Base-by-base conservation (phyloP, 768 basidiomycete genomes). In the Suillus cothurnatus region DNA sequence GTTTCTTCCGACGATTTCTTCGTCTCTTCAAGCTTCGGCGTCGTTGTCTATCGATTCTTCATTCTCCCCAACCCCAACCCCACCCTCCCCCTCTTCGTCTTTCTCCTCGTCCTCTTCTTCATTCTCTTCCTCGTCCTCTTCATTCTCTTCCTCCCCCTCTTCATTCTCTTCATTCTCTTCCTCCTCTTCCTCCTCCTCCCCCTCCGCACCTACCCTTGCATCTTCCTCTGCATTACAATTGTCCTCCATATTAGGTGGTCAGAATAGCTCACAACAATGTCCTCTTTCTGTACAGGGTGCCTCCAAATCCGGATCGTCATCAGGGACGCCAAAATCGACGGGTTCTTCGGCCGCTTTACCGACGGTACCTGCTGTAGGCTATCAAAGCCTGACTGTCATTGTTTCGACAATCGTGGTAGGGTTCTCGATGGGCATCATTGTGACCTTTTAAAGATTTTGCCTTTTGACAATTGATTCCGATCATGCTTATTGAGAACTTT, bases 401-500 rank as follows among this genome's bases (percentile, higher is more conserved):
- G 41, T 74, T 61, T 74, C 73, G 66, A 72, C 70, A 60, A 61
- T 76, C 41, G 60, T 73, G 36, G 21, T 73, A 21, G 71, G 72
- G 6, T 74, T 74, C 17, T 70, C 69, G 3, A 34, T 76, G 49
- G 74, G 77, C 2, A 63, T 71, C 32, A 43, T 75, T 32, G 32
- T 77, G 14, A 45, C 76, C 21, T 61, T 75, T 39, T 79, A 67
- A 73, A 17, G 57, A 23, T 28, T 12, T 53, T 31, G 1, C 57
- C 5, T 11, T 21, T 23, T 11, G 36, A 57, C 28, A 26, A 15
- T 57, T 36, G 12, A 34, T n/a, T 23, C 5, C 23, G 26, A 6
- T 38, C 15, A 23, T 19, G 1, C 9, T 58, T 1, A 26, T 39
- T 19, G 17, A 8, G 23, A 59, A 41, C 26, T 21, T 39, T 41